These are phyloP conservation scores for Allium cepa DNA, from an alignment of 106 monocot genomes.

Conservation along the genomic window DNA sequence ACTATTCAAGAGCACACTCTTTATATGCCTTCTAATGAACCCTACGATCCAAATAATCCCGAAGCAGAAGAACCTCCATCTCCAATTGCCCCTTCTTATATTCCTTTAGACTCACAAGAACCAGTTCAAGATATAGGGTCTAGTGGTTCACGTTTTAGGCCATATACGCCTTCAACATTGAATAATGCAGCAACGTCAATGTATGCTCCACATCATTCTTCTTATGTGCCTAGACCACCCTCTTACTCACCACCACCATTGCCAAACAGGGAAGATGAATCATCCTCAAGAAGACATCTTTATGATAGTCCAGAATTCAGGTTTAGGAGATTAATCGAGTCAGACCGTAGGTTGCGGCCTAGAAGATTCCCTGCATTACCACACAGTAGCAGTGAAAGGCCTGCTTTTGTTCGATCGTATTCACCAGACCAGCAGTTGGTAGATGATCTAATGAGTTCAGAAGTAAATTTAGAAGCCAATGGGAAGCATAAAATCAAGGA, in stretches of 20 bases:
- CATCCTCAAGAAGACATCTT: neutral
- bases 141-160: constrained; percentile 14
- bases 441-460: constrained; percentile 13
- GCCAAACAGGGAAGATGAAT: neutral
- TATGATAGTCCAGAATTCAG: neutral
- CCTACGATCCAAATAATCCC: constrained; percentile 17
- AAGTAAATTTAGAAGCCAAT: constrained; percentile 11
- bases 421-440: constrained; percentile 10
- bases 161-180: neutral
- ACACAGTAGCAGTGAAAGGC: constrained; percentile 17
- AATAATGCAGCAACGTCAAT: neutral
- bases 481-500: constrained; percentile 38
- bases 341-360: neutral
- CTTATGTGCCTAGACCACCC: constrained; percentile 3
- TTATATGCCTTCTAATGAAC: neutral
- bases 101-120: constrained; percentile 17
- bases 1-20: constrained; percentile 15
- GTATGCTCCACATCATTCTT: neutral
- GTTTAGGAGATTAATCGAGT: constrained; percentile 18
- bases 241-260: constrained; percentile 12
- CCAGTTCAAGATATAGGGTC: neutral
- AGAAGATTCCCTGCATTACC: neutral
- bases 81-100: constrained; percentile 14
- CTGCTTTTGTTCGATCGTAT: constrained; percentile 1
- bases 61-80: constrained; percentile 4